Conservation (phyloP, 148 eudicot species). For the Agrostemma githago region DNA sequence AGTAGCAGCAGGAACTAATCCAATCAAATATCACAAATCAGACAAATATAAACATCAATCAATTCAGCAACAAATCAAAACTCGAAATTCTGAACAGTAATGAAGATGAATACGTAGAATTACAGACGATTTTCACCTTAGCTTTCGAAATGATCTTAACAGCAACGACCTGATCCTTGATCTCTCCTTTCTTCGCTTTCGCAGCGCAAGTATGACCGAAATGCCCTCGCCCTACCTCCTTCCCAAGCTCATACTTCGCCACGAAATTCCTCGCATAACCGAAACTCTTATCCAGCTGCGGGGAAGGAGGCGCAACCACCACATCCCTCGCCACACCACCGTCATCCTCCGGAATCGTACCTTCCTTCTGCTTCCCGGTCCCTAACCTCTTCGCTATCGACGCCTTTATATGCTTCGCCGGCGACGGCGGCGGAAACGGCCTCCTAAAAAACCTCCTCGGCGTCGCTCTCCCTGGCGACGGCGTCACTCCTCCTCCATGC, state of each 20-base stretch:
- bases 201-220: constrained; percentile 69
- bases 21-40: not conserved
- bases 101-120: no score
- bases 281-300: constrained; percentile 48
- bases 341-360: constrained; percentile 49
- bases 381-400: constrained; percentile 53
- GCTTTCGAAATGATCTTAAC: constrained; percentile 69
- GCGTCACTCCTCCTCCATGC: constrained; percentile 54
- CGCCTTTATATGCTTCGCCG: constrained; percentile 71
- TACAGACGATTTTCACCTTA: constrained; percentile 39
- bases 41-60: no score
- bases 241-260: constrained; percentile 55
- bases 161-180: constrained; percentile 51
- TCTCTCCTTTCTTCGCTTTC: constrained; percentile 43
- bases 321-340: constrained; percentile 12
- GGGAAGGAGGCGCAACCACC: not conserved
- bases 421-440: constrained; percentile 70
- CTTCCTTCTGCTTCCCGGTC: constrained; percentile 39
- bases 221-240: constrained; percentile 69
- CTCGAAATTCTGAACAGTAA: not conserved
- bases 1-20: not conserved
- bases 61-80: no score
- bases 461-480: constrained; percentile 68
- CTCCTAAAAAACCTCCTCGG: constrained; percentile 52
- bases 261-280: constrained; percentile 57